Percentiles rank a stretch among this genome's conserved stretches.
These are phyloP conservation scores for Tetrahymena borealis DNA, from an alignment of 73 alveolate genomes.

Conservation along the genomic window DNA sequence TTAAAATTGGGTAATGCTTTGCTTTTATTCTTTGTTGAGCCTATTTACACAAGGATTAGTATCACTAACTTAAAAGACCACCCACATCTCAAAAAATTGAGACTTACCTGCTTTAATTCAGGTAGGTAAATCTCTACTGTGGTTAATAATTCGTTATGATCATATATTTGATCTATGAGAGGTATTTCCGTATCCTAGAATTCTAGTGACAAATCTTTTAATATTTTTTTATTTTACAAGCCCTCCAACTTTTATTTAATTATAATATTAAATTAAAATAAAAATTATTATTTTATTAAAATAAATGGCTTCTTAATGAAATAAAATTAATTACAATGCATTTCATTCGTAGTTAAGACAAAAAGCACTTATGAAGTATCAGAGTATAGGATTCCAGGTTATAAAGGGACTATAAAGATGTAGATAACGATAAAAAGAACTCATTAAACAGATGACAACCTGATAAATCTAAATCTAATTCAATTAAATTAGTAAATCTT, in stretches of 20 bases:
- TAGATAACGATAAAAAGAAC: not conserved
- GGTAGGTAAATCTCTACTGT: not conserved
- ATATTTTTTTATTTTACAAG: not conserved
- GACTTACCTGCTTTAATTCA: not conserved
- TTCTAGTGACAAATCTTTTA: not conserved
- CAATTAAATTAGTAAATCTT: not conserved
- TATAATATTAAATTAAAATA: not conserved
- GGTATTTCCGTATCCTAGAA: not conserved
- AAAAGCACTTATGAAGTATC: not conserved
- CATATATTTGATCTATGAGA: not conserved
- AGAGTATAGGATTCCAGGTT: not conserved
- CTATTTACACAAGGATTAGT: not conserved
- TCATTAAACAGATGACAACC: not conserved
- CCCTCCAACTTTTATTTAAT: not conserved
- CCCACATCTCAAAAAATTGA: not conserved
- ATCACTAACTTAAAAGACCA: not conserved
- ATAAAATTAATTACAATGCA: not conserved
- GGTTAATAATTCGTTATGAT: not conserved
- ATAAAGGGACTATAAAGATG: not conserved
- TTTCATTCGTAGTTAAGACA: not conserved
- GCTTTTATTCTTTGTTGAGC: not conserved
- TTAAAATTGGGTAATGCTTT: not conserved
- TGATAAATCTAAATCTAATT: not conserved
- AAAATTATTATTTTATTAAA: not conserved
- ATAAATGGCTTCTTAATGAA: not conserved